Evolutionary conservation across 2,329 filamentous ascomycete species (phyloP).

Genomic region (Colletotrichum musae): DNA sequence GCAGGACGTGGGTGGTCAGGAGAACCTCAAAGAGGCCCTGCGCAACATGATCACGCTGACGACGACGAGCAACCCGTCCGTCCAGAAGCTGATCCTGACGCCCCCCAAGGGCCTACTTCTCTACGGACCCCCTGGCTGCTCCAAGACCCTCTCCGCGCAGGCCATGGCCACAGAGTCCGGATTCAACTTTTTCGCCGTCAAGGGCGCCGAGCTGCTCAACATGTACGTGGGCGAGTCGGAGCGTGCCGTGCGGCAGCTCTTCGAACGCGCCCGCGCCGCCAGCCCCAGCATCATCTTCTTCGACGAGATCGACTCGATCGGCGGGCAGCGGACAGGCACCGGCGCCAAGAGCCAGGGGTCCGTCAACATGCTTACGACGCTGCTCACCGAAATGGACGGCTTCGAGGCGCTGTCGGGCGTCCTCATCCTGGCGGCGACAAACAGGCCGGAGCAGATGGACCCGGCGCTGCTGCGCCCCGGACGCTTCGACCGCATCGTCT

Average conservation of each 20-base stretch:
- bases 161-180: slow-evolving; percentile 91
- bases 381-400: slow-evolving; percentile 96
- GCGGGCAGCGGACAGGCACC: slow-evolving; percentile 64
- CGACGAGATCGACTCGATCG: slow-evolving; percentile 94
- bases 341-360: slow-evolving; percentile 61
- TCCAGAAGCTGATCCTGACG: slow-evolving; percentile 58
- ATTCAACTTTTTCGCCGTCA: slow-evolving; percentile 94
- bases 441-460: slow-evolving; percentile 89
- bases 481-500: slow-evolving; percentile 86
- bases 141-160: slow-evolving; percentile 93
- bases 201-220: slow-evolving; percentile 92
- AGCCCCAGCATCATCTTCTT: slow-evolving; percentile 94
- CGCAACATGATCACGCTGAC: slow-evolving; percentile 63
- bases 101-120: slow-evolving; percentile 87
- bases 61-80: slow-evolving; percentile 50
- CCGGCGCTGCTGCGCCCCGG: slow-evolving; percentile 88
- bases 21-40: slow-evolving; percentile 77
- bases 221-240: slow-evolving; percentile 99
- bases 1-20: slow-evolving; percentile 90
- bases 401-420: slow-evolving; percentile 89
- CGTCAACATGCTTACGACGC: slow-evolving; percentile 88
- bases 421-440: slow-evolving; percentile 90
- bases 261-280: slow-evolving; percentile 87
- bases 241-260: slow-evolving; percentile 86
- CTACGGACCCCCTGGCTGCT: slow-evolving; percentile 94